These are phyloP conservation scores for Gossypium schwendimanii DNA, from an alignment of 441 rosid species.

Conservation along the genomic window DNA sequence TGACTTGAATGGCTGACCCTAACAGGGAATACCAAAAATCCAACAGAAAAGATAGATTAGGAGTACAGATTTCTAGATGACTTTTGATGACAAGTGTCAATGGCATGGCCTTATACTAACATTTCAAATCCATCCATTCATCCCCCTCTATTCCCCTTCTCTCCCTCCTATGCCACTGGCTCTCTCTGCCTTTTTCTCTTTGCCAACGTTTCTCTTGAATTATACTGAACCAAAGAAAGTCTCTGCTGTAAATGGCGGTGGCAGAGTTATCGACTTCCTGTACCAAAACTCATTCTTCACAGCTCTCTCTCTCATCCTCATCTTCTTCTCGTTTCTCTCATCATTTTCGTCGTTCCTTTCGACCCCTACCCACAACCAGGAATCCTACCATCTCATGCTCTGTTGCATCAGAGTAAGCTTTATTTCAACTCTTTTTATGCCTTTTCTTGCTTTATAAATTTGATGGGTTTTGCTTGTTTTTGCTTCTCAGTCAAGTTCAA, in stretches of 20 bases:
- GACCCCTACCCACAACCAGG: constrained; percentile 29
- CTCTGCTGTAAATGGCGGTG: constrained; percentile 51
- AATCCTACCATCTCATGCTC: constrained; percentile 57
- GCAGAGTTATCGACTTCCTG: constrained; percentile 52
- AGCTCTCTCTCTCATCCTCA: constrained; percentile 39
- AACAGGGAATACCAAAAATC: too few relatives aligned
- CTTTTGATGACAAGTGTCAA: constrained; percentile 43
- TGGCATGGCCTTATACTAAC: constrained; percentile 33
- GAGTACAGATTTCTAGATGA: constrained; percentile 23
- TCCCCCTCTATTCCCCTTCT: not conserved
- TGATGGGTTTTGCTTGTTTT: constrained; percentile 10
- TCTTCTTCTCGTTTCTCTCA: constrained; percentile 42
- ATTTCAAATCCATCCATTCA: constrained; percentile 13
- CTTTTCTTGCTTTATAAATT: constrained; percentile 5
- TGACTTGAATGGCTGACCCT: too few relatives aligned
- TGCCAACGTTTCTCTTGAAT: not conserved
- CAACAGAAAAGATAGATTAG: not conserved
- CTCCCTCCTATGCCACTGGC: not conserved
- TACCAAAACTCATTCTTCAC: constrained; percentile 36
- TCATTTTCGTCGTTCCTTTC: constrained; percentile 36
- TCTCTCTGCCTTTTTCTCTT: constrained; percentile 9
- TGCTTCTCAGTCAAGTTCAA: constrained; percentile 33
- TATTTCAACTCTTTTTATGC: not conserved
- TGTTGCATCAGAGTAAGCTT: constrained; percentile 47
- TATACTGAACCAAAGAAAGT: not conserved